Conservation (phyloP, 2,329 filamentous ascomycete species). For the Phaeophleospora eucalypticola region DNA sequence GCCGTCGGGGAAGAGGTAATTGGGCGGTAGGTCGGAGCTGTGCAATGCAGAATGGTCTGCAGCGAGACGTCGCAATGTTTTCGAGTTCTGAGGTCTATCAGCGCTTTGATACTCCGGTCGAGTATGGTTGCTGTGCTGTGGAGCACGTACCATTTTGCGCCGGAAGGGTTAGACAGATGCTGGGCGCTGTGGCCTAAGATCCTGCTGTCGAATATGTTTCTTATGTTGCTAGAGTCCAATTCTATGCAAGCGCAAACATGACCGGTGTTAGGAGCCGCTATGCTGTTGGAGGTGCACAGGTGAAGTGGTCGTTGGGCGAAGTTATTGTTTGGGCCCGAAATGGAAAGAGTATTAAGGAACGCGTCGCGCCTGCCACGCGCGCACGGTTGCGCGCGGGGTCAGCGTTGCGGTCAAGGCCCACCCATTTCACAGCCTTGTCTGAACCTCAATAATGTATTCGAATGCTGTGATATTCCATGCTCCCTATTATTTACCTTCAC, state of each 20-base stretch:
- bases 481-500: too few species aligned
- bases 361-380: not conserved
- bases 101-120: not conserved
- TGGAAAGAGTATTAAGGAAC: not conserved
- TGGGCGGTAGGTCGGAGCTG: slow-evolving; percentile 53
- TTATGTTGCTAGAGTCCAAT: slow-evolving; percentile 1
- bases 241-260: slow-evolving; percentile 3
- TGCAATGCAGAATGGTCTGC: slow-evolving; percentile 57
- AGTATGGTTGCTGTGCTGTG: not conserved
- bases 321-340: not conserved
- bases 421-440: too few species aligned
- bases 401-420: too few species aligned
- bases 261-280: not conserved
- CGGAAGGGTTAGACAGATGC: not conserved
- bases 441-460: too few species aligned
- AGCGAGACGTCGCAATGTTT: slow-evolving; percentile 54
- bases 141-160: slow-evolving; percentile 5
- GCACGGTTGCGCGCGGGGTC: too few species aligned
- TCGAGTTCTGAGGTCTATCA: slow-evolving; percentile 40
- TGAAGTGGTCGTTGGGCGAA: not conserved
- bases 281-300: not conserved
- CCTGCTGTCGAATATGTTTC: not conserved
- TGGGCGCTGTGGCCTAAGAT: not conserved
- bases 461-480: too few species aligned
- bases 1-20: slow-evolving; percentile 54